Percentiles rank a stretch among this genome's conserved stretches.
Conservation (phyloP, 1,139 yeast species). For the Saccharomyces uvarum region DNA sequence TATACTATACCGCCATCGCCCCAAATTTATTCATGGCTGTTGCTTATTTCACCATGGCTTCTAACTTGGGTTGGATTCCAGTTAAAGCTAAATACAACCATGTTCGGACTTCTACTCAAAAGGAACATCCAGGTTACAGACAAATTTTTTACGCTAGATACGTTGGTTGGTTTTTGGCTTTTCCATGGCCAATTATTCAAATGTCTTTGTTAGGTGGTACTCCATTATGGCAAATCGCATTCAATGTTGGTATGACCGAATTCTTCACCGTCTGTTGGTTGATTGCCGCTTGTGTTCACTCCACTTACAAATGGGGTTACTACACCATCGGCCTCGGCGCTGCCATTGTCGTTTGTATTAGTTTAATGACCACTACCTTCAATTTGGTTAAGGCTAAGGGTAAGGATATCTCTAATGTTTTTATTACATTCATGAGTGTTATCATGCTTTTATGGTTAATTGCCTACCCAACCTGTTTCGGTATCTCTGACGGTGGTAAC, state of each 20-base stretch:
- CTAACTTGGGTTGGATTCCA: conserved; percentile 55
- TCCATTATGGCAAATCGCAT: conserved; percentile 34
- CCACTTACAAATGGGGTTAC: conserved; percentile 56
- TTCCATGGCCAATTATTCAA: conserved; percentile 46
- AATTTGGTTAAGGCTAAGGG: conserved; percentile 20
- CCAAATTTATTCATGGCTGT: conserved; percentile 42
- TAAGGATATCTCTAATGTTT: conserved; percentile 15
- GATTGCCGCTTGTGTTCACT: conserved; percentile 46
- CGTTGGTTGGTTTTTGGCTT: conserved; percentile 57
- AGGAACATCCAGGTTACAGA: conserved; percentile 38
- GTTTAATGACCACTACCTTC: conserved; percentile 25
- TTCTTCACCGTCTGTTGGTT: conserved; percentile 47
- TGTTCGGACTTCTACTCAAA: conserved; percentile 32
- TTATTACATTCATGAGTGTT: conserved; percentile 25
- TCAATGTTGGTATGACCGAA: conserved; percentile 41
- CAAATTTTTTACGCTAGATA: conserved; percentile 57
- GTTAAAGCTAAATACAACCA: conserved; percentile 49
- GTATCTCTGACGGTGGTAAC: conserved; percentile 60
- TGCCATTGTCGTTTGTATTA: conserved; percentile 19
- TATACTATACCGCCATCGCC: conserved; percentile 34
- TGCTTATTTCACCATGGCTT: conserved; percentile 55
- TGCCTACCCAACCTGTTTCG: conserved; percentile 53
- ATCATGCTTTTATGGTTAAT: conserved; percentile 38
- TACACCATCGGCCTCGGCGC: conserved; percentile 32
- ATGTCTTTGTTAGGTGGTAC: conserved; percentile 43